Base-by-base conservation (phyloP, 164 flowering plant species). In the Vitis cinerea region DNA sequence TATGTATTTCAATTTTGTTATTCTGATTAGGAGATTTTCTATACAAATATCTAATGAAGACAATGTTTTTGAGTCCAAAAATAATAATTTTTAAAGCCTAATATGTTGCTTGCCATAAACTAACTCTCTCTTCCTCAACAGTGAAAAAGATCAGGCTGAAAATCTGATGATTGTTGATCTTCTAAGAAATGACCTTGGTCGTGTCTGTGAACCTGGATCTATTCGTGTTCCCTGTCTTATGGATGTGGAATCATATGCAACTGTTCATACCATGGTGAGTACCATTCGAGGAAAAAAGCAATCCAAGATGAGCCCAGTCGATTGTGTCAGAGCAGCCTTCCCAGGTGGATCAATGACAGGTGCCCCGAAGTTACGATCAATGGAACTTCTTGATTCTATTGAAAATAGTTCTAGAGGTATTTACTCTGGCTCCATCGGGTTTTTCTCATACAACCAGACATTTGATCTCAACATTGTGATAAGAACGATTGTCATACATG, bases 261-360 rank as follows among this genome's bases (percentile, higher is more conserved):
- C 97, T 2, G 98, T 95, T 51, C 99, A 95, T 70, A 90, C 98
- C 2, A 80, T 95, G 97, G 99, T 95, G 69, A 93, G 98, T 63
- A 95, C 98, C 13, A 83, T 95, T 63, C 86, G 86, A 2, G 99
- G 99, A 3, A 78, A 81, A 58, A 95, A 93, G 70, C 74, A 69
- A 19, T 47, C 74, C 48, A 71, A 85, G 64, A 63, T 82, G 27
- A 82, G 83, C 64, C 82, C 95, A 8, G 76, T 95, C 2, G 93
- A 88, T 58, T 95, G 98, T 73, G 87, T 93, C 13, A 86, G 76
- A 76, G 94, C 98, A 64, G 97, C 98, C 70, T 95, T 95, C 71
- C 99, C 99, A 0, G 99, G 98, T 44, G 99, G 99, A 54, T 95
- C 99, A 13, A 95, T 95, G 99, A 95, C 99, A 8, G 99, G 99